Conservation (phyloP, 345 rosid species). For the Draba incana region DNA sequence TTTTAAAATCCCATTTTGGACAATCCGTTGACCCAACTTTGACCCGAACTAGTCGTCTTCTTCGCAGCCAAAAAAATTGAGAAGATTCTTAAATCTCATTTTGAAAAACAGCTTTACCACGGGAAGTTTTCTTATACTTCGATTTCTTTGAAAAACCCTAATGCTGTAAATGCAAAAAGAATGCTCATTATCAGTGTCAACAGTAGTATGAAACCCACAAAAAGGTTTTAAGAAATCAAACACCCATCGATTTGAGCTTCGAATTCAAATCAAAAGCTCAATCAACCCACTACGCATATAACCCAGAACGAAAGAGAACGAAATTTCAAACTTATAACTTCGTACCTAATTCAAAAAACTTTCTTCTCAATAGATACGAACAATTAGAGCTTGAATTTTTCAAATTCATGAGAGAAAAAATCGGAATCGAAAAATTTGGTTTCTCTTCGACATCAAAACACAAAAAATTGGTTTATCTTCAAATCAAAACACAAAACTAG, state of each 20-base stretch:
- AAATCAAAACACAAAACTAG: too few species aligned
- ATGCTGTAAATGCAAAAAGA: neutral
- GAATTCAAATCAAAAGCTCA: constrained; percentile 22
- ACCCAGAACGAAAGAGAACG: constrained; percentile 5
- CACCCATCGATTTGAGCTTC: constrained; percentile 31
- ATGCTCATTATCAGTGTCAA: constrained; percentile 22
- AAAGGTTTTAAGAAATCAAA: neutral
- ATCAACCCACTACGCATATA: constrained; percentile 17
- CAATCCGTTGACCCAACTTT: too few species aligned
- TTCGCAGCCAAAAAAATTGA: too few species aligned
- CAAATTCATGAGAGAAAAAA: neutral
- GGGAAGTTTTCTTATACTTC: constrained; percentile 57
- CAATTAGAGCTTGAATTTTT: neutral
- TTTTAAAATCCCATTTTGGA: too few species aligned
- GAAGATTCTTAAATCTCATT: too few species aligned
- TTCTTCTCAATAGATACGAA: constrained; percentile 3
- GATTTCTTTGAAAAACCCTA: constrained; percentile 51
- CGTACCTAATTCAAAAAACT: constrained; percentile 16
- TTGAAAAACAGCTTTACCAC: constrained; percentile 47
- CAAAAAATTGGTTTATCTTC: too few species aligned
- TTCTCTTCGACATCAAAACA: too few species aligned
- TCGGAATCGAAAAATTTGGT: constrained; percentile 22
- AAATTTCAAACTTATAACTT: constrained; percentile 20
- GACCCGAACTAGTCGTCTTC: too few species aligned
- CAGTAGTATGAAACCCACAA: constrained; percentile 19